Base-by-base conservation (phyloP, 805 yeast genomes). In the Jamesozyma jinghongensis region DNA sequence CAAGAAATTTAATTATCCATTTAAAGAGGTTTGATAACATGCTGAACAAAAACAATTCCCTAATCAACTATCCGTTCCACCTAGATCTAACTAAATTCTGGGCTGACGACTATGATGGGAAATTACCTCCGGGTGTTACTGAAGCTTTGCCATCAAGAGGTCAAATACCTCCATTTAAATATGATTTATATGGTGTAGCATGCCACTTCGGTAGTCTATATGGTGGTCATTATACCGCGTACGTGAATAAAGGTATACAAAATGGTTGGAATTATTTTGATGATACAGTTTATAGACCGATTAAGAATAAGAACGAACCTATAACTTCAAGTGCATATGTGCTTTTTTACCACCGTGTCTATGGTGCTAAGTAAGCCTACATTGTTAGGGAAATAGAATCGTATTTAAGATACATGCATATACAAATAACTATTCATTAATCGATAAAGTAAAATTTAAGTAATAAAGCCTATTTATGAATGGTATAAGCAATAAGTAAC, bases 161-260 rank as follows among this genome's bases (percentile, higher is more conserved):
- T 17, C 96, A 87, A 62, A 56, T 59, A 0, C 80, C 94, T 0
- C 95, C 96, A 2, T 88, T 86, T 62, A 67, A 71, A 20, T 88
- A 87, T 59, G 74, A 74, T 45, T 60, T 88, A 18, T 81, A 75
- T 53, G 95, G 84, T 0, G 95, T 87, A 1, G 85, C 85, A 13
- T 79, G 85, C 49, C 97, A 88, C 60, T 77, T 65, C 46, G 97
- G 97, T 11, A 78, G 82, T 31, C 67, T 88, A 30, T 74, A 79
- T 32, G 83, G 88, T 7, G 97, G 97, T 0, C 97, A 88, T 61
- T 88, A 88, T 61, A 88, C 96, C 0, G 67, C 94, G 1, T 84
- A 69, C 54, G 90, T 85, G 4, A 66, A 77, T 54, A 85, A 85
- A 52, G 78, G 77, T 19, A 57, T 59, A 17, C 61, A 54, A 31